phyloP scores from a whole-genome alignment of 2,329 filamentous ascomycete genomes.

The Phialophora expanda region DNA sequence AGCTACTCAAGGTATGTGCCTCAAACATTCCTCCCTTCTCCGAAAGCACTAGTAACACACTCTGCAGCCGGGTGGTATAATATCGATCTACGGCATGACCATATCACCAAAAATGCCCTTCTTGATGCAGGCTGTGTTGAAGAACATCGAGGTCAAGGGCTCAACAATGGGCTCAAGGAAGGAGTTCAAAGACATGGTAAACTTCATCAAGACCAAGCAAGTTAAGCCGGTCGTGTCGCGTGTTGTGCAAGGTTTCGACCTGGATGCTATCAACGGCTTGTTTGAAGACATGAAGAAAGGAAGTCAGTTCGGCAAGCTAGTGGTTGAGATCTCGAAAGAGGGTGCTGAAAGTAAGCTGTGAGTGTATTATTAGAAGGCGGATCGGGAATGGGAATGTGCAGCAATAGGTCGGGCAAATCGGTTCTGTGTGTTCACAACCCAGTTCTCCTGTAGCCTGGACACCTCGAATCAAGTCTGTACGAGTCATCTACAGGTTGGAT shows the following conservation, averaged over 20 bases:
- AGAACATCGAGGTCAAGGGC: conserved; percentile 85
- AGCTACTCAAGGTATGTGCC: conserved; percentile 67
- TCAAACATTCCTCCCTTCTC: not conserved
- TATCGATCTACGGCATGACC: conserved; percentile 92
- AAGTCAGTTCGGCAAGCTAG: conserved; percentile 89
- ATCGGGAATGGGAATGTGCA: not conserved
- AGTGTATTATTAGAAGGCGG: conserved; percentile 27
- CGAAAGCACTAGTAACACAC: conserved; percentile 5
- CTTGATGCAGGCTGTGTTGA: conserved; percentile 79
- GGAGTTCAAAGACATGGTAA: conserved; percentile 90
- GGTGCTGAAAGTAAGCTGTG: conserved; percentile 48
- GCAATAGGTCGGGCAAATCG: not conserved
- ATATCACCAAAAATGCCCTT: conserved; percentile 83
- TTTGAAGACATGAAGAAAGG: conserved; percentile 89
- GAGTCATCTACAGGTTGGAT: not conserved
- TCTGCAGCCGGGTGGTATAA: conserved; percentile 72
- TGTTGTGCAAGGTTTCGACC: conserved; percentile 71
- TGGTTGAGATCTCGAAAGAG: conserved; percentile 68
- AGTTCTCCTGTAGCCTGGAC: not conserved
- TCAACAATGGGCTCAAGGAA: conserved; percentile 88
- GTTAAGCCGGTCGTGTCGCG: conserved; percentile 79
- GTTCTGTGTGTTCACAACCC: not conserved
- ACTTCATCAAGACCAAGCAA: conserved; percentile 74
- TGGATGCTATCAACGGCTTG: conserved; percentile 77
- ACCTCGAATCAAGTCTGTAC: not conserved